Evolutionary conservation across 2,329 filamentous ascomycete species (phyloP).

Genomic region (Penicillium vulpinum): DNA sequence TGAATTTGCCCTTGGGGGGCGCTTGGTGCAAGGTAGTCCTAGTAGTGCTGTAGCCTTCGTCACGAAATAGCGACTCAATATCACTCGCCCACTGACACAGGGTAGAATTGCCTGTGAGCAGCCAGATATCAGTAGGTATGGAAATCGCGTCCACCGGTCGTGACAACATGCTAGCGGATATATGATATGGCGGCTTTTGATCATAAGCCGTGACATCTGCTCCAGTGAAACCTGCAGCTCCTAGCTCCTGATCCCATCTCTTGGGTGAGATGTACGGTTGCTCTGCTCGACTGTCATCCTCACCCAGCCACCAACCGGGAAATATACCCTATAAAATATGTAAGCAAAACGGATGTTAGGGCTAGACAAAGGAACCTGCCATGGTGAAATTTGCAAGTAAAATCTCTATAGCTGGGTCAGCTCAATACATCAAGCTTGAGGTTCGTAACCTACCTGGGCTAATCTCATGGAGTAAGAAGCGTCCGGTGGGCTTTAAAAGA

Average conservation of each 20-base stretch:
- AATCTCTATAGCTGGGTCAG: neutral
- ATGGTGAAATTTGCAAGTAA: constrained; percentile 7
- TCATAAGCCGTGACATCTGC: neutral
- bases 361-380: neutral
- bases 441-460: constrained; percentile 5
- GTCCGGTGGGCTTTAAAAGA: constrained; percentile 44
- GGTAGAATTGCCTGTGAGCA: neutral
- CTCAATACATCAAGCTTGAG: neutral
- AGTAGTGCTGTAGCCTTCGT: neutral
- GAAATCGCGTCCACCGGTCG: neutral
- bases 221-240: constrained; percentile 4
- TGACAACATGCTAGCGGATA: neutral
- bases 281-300: neutral
- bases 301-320: constrained; percentile 13
- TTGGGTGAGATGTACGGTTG: constrained; percentile 1
- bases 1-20: neutral
- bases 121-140: neutral
- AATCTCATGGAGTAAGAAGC: constrained; percentile 48
- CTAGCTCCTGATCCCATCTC: constrained; percentile 3
- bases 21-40: neutral
- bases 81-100: neutral
- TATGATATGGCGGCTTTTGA: neutral
- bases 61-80: neutral
- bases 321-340: neutral
- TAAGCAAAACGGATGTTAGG: neutral